These are phyloP conservation scores for Calonectria hongkongensis DNA, from an alignment of 2,329 filamentous ascomycete genomes.

Conservation along the genomic window DNA sequence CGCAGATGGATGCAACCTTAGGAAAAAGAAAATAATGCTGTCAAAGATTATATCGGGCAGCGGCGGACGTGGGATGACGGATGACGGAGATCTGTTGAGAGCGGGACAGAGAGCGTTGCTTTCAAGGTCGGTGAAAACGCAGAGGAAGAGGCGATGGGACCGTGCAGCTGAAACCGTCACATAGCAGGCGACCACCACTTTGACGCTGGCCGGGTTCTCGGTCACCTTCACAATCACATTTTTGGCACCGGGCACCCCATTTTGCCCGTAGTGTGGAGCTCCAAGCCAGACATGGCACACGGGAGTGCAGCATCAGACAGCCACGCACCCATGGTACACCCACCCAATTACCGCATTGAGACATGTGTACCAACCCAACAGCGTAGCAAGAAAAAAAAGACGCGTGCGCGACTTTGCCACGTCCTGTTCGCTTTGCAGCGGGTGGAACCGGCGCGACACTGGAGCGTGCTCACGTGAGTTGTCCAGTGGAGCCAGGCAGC, in stretches of 20 bases:
- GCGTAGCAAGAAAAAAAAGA: conserved; percentile 2
- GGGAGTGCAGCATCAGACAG: conserved; percentile 10
- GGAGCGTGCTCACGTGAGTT: conserved; percentile 62
- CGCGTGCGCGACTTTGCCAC: conserved; percentile 40
- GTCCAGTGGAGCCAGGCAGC: conserved; percentile 56
- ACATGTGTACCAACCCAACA: conserved; percentile 14
- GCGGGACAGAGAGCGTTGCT: not conserved
- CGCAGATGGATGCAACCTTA: conserved; percentile 42
- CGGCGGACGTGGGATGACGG: conserved; percentile 13
- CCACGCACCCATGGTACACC: conserved; percentile 20
- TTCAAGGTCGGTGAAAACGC: conserved; percentile 24
- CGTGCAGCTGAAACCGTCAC: conserved; percentile 38
- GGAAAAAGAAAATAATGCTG: conserved; percentile 18
- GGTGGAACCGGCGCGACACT: conserved; percentile 57
- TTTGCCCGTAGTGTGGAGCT: conserved; percentile 16
- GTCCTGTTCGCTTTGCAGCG: conserved; percentile 46
- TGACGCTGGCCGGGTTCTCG: not conserved
- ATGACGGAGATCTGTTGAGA: not conserved
- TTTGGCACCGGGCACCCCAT: conserved; percentile 10
- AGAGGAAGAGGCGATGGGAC: conserved; percentile 30
- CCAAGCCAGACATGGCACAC: conserved; percentile 12
- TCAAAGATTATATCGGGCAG: not conserved
- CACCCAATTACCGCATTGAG: conserved; percentile 26
- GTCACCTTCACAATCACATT: conserved; percentile 23
- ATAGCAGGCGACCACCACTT: conserved; percentile 30